These are phyloP conservation scores for Ceratobasidium sp. DNA, from an alignment of 1,284 basidiomycete genomes.

Conservation along the genomic window DNA sequence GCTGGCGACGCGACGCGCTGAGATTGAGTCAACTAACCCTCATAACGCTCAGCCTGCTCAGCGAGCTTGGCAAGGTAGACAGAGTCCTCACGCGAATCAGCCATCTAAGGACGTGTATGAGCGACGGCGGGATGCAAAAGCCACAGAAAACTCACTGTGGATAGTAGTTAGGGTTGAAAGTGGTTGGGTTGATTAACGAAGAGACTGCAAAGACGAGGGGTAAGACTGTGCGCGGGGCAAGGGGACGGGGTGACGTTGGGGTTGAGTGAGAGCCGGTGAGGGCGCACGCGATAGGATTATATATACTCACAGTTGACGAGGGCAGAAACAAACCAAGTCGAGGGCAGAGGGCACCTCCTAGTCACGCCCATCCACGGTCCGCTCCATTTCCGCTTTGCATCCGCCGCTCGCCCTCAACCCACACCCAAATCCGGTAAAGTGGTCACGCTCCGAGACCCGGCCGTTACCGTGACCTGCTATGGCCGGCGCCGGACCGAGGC, in stretches of 20 bases:
- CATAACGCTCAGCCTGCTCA: constrained; percentile 98
- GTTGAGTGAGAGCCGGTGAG: constrained; percentile 10
- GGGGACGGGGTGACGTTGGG: constrained; percentile 25
- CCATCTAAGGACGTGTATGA: constrained; percentile 62
- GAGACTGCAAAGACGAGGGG: constrained; percentile 7
- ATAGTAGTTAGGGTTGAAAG: not conserved
- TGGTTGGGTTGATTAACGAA: constrained; percentile 1
- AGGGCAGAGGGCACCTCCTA: constrained; percentile 29
- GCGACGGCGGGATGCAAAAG: not conserved
- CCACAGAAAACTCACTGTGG: constrained; percentile 10
- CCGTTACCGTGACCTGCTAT: constrained; percentile 13
- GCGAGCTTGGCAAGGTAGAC: constrained; percentile 99
- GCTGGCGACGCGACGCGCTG: constrained; percentile 46
- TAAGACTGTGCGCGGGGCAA: not conserved
- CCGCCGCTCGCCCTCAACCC: constrained; percentile 33
- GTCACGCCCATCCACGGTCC: not conserved
- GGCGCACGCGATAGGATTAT: constrained; percentile 32
- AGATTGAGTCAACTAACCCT: constrained; percentile 70
- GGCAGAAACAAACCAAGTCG: constrained; percentile 28
- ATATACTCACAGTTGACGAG: constrained; percentile 37
- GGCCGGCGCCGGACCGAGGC: constrained; percentile 14
- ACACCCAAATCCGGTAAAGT: constrained; percentile 12
- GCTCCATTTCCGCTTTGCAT: constrained; percentile 23
- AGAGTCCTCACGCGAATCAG: constrained; percentile 92
- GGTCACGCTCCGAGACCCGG: not conserved